Evolutionary conservation across 2,329 filamentous ascomycete genomes (phyloP).

Genomic region (Myriosclerotinia curreyana): DNA sequence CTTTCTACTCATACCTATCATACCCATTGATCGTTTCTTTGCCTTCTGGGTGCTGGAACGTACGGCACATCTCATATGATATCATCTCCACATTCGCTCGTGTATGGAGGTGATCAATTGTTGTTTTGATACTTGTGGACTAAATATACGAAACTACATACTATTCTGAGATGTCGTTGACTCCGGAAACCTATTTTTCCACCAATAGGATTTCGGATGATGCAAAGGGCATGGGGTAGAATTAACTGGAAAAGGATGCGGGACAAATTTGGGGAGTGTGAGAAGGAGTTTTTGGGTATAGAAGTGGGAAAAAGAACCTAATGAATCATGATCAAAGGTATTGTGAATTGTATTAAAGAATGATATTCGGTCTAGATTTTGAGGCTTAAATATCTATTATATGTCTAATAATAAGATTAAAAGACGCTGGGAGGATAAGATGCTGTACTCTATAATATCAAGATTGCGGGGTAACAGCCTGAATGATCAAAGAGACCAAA

Average conservation of each 20-base stretch:
- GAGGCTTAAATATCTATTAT: not conserved
- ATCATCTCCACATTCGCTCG: not conserved
- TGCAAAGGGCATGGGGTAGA: slow-evolving; percentile 21
- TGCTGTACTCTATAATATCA: slow-evolving; percentile 11
- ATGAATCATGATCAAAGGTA: slow-evolving; percentile 5
- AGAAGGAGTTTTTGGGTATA: slow-evolving; percentile 3
- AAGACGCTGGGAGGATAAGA: not conserved
- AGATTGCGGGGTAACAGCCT: slow-evolving; percentile 16
- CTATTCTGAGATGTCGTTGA: slow-evolving; percentile 11
- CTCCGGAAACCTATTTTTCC: slow-evolving; percentile 15
- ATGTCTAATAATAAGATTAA: not conserved
- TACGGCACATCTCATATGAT: not conserved
- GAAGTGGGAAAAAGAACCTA: not conserved
- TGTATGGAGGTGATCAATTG: not conserved
- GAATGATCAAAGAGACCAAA: no score
- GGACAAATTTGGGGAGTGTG: slow-evolving; percentile 9
- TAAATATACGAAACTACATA: not conserved
- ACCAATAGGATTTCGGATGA: slow-evolving; percentile 5
- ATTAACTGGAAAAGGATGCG: not conserved
- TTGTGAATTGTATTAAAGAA: not conserved
- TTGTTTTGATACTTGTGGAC: slow-evolving; percentile 3
- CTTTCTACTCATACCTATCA: not conserved
- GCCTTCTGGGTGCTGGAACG: not conserved
- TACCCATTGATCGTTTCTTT: slow-evolving; percentile 1
- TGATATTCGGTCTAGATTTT: not conserved